phyloP scores from a whole-genome alignment of 2,329 filamentous ascomycete species.

The Monosporascus sp. region DNA sequence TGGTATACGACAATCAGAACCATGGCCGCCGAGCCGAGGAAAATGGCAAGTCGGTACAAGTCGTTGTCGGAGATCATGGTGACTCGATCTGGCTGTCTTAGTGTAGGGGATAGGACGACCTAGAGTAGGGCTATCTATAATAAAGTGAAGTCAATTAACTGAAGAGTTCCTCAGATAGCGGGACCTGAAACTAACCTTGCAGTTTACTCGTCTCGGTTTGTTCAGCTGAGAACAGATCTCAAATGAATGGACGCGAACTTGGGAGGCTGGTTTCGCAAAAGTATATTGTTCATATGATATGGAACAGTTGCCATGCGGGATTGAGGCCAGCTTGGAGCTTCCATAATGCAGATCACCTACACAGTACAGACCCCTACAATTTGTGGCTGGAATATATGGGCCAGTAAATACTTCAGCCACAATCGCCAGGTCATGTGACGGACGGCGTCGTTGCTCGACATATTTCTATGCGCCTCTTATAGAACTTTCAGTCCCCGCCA shows the following conservation, averaged over 20 bases:
- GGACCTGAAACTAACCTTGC: not conserved
- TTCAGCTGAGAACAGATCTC: not conserved
- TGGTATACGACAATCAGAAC: slow-evolving; percentile 92
- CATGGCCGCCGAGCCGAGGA: slow-evolving; percentile 86
- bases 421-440: slow-evolving; percentile 14
- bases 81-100: slow-evolving; percentile 15
- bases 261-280: not conserved
- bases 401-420: no score
- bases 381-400: slow-evolving; percentile 9
- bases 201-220: not conserved
- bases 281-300: not conserved
- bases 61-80: slow-evolving; percentile 93
- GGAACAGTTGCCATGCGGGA: slow-evolving; percentile 3
- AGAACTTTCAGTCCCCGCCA: slow-evolving; percentile 13
- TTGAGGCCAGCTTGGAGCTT: slow-evolving; percentile 30
- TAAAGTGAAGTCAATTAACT: not conserved
- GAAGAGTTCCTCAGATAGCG: not conserved
- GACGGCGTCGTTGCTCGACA: not conserved
- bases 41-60: slow-evolving; percentile 86
- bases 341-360: slow-evolving; percentile 5
- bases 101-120: not conserved
- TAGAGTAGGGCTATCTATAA: not conserved
- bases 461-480: not conserved
- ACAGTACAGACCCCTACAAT: not conserved
- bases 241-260: not conserved